Base-by-base conservation (phyloP, 2,329 filamentous ascomycete genomes). In the Alternaria incomplexa region DNA sequence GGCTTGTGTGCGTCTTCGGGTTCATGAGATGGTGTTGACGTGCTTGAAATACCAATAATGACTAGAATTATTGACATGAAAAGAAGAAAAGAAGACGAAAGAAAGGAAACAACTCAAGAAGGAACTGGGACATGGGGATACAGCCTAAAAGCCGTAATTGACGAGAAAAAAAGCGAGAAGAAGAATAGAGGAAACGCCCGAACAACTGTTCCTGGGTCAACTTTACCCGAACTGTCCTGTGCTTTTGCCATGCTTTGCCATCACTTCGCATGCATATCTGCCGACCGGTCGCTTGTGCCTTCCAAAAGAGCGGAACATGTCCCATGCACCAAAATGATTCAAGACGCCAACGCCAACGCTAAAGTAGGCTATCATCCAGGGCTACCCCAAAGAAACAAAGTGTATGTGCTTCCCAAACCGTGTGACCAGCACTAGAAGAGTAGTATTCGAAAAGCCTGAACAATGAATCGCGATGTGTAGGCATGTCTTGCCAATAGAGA, bases 271-370 rank as follows among this genome's bases (percentile, higher is more conserved):
- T 40, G n/a, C 52, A 25, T 32, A 45, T 22, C 36, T 52, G 20
- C 13, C 23, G 20, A 50, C 58, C 58, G 30, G 28, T 30, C 44
- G 52, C 44, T 15, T 56, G 12, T 23, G 36, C 57, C 51, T 60
- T 40, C 52, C 44, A 56, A 32, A 50, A 30, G 36, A 44, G 47
- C 25, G 40, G 10, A 55, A 50, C 30, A 44, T 50, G 32, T 61
- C 32, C 52, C 45, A 47, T 43, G 36, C 32, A 36, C 32, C 20
- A 26, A 47, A 55, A 50, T 28, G 20, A 56, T 46, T 20, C 40
- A 30, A 40, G 43, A 66, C 54, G 51, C 63, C 63, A 59, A 59
- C 64, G 61, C 66, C 64, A 67, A 63, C 66, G 64, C 66, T 67
- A 69, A 67, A 60, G 46, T 15, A 30, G 55, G 61, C 61, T 57